These are phyloP conservation scores for Dunaliella salina DNA, from an alignment of 163 green algal species.

Conservation along the genomic window DNA sequence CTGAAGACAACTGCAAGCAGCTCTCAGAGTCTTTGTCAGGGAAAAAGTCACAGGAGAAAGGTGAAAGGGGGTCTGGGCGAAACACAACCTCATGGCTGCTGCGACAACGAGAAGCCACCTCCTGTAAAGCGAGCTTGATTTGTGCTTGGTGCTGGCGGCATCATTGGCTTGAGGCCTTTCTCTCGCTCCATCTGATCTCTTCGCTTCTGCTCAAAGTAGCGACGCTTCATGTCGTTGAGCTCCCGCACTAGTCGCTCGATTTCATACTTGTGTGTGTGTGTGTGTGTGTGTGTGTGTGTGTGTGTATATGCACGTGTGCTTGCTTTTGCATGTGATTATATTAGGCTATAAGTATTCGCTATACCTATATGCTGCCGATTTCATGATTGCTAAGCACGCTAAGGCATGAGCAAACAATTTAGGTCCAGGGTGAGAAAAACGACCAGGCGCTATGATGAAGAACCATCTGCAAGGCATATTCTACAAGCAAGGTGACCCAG, in stretches of 20 bases:
- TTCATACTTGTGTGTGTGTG: constrained; percentile 74
- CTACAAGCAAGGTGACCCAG: too few species aligned
- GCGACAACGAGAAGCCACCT: constrained; percentile 65
- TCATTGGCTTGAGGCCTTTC: constrained; percentile 29
- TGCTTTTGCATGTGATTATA: too few species aligned
- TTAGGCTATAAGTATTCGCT: too few species aligned
- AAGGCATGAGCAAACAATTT: too few species aligned
- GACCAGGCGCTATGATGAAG: too few species aligned
- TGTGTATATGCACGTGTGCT: neutral
- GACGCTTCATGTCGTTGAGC: constrained; percentile 72
- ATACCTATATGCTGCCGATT: too few species aligned
- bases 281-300: neutral
- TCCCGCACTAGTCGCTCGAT: constrained; percentile 76
- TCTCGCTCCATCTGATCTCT: constrained; percentile 56
- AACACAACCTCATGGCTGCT: constrained; percentile 22
- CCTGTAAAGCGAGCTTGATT: constrained; percentile 64
- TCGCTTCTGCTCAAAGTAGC: constrained; percentile 76
- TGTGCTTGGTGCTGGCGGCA: constrained; percentile 13
- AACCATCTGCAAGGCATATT: too few species aligned
- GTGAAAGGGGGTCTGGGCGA: neutral
- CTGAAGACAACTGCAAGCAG: neutral
- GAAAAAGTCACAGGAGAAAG: neutral
- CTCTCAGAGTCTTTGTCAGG: neutral
- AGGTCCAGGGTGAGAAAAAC: too few species aligned
- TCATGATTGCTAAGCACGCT: too few species aligned